A percentile compares a stretch with the other conserved stretches of the same genome.
Conservation (phyloP, 305 asterid genomes). For the Andrographis paniculata region DNA sequence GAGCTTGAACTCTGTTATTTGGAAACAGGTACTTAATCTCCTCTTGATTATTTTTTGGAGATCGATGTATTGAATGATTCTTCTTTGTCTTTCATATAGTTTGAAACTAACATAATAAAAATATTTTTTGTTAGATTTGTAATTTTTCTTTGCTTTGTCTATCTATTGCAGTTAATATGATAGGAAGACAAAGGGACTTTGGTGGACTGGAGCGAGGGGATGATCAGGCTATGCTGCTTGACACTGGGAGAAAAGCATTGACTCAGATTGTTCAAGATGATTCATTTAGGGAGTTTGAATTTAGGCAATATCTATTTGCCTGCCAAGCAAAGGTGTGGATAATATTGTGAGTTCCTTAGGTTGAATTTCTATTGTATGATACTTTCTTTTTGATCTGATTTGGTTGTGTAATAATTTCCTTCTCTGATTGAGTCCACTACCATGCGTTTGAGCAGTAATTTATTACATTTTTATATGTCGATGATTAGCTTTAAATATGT, state of each 20-base stretch:
- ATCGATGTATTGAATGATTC: neutral
- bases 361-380: slow-evolving; percentile 20
- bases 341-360: slow-evolving; percentile 21
- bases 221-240: slow-evolving; percentile 85
- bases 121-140: neutral
- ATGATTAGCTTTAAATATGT: slow-evolving; percentile 11
- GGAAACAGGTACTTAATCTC: slow-evolving; percentile 74
- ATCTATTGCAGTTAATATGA: slow-evolving; percentile 51
- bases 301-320: slow-evolving; percentile 95
- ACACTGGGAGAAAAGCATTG: slow-evolving; percentile 62
- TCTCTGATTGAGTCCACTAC: slow-evolving; percentile 11
- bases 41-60: slow-evolving; percentile 17
- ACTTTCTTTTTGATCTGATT: slow-evolving; percentile 6
- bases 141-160: slow-evolving; percentile 5
- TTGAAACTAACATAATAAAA: slow-evolving; percentile 3
- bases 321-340: slow-evolving; percentile 91
- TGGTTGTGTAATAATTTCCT: neutral
- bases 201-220: slow-evolving; percentile 88
- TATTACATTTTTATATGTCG: slow-evolving; percentile 3
- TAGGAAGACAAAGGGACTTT: slow-evolving; percentile 72
- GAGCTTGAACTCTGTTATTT: slow-evolving; percentile 98
- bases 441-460: slow-evolving; percentile 15
- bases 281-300: slow-evolving; percentile 93
- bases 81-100: neutral
- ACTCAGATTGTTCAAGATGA: slow-evolving; percentile 87